phyloP scores from a whole-genome alignment of 805 yeast species.

The Wickerhamiella siamensis region DNA sequence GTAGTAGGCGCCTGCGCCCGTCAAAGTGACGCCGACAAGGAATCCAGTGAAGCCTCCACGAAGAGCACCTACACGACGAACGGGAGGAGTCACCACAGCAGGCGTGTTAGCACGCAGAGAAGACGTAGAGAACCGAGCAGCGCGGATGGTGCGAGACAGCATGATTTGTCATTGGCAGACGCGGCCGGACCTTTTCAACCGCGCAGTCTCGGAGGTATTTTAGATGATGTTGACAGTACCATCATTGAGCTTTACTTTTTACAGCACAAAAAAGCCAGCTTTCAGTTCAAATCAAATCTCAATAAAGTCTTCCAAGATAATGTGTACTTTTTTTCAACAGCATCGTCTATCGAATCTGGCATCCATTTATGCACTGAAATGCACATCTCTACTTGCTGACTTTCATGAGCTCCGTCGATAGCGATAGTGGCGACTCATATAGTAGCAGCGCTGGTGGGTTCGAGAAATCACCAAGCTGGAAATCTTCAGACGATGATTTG shows the following conservation, averaged over 20 bases:
- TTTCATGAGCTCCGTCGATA: not conserved
- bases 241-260: too few species aligned
- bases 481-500: not conserved
- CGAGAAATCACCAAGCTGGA: not conserved
- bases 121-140: conserved; percentile 2
- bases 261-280: too few species aligned
- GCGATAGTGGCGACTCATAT: not conserved
- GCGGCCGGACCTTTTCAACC: not conserved
- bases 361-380: not conserved
- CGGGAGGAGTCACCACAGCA: conserved; percentile 1
- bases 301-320: too few species aligned
- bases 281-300: too few species aligned
- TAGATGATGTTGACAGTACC: too few species aligned
- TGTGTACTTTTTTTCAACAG: too few species aligned
- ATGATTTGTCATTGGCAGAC: conserved; percentile 4
- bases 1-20: conserved; percentile 65
- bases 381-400: not conserved
- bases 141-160: conserved; percentile 2
- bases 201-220: not conserved
- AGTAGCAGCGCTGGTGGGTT: not conserved
- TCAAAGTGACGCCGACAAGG: conserved; percentile 56
- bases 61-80: conserved; percentile 13
- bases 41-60: conserved; percentile 51
- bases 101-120: not conserved
- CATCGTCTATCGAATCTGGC: too few species aligned